phyloP scores from a whole-genome alignment of 192 early-diverging fungal species.

The Mortierella claussenii region DNA sequence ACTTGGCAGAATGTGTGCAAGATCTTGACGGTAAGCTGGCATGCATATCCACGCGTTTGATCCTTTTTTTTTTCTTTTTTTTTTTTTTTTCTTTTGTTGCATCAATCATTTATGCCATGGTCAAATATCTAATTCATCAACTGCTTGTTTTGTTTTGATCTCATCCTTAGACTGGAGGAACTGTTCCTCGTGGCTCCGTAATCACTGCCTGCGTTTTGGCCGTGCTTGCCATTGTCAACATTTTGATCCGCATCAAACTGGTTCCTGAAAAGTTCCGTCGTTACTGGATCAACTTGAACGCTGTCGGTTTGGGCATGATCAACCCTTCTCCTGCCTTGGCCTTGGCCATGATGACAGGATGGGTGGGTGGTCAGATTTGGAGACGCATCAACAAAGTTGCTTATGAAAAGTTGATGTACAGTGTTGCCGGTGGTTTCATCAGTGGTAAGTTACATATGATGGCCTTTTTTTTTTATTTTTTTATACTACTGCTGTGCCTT shows the following conservation, averaged over 20 bases:
- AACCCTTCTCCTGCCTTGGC: conserved; percentile 59
- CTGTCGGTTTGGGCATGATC: conserved; percentile 64
- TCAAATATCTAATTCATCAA: conserved; percentile 1
- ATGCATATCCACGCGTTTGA: conserved; percentile 13
- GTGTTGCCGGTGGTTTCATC: conserved; percentile 55
- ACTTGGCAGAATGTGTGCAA: conserved; percentile 54
- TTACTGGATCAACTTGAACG: conserved; percentile 71
- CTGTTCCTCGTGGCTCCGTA: conserved; percentile 53
- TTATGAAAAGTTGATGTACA: conserved; percentile 58
- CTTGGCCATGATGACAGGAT: conserved; percentile 63
- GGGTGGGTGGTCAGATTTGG: conserved; percentile 57
- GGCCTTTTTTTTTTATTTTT: too few species aligned
- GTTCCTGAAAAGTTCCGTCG: conserved; percentile 62
- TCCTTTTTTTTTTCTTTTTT: conserved; percentile 11
- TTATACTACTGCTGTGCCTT: too few species aligned
- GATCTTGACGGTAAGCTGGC: conserved; percentile 18
- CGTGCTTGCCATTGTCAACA: conserved; percentile 52
- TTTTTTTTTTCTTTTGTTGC: not conserved
- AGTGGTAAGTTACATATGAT: too few species aligned
- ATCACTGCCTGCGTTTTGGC: conserved; percentile 58
- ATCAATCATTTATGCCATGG: not conserved
- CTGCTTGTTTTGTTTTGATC: not conserved
- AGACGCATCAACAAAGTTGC: conserved; percentile 19
- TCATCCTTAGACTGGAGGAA: conserved; percentile 22
- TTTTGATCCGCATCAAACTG: conserved; percentile 55